Evolutionary conservation across 2,329 filamentous ascomycete genomes (phyloP), one percentile per base, ranked within the genome.

Genomic region (Arthrobotrys iridis): DNA sequence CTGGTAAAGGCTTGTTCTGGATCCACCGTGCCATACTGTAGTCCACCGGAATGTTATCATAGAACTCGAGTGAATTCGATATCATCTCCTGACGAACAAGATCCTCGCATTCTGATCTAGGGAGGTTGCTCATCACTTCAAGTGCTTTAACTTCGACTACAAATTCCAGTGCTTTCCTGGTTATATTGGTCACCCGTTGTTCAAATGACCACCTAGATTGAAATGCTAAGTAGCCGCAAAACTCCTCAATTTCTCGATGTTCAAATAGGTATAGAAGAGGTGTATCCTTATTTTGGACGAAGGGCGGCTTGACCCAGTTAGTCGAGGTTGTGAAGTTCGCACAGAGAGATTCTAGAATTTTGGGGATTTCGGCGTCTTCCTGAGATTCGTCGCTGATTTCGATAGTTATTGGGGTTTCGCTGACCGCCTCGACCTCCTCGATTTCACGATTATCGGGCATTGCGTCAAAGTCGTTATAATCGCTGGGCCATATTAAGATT

Each of bases 21-120:
- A 57, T 57, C 50, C 50, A 57, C n/a, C 50, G 18, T 22, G 50
- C 50, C 50, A 57, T 57, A 22, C 22, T 57, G n/a, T 35, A 57
- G 22, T 57, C 50, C n/a, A 33, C 30, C 1, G 50, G 50, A n/a
- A 7, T 35, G 8, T 33, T 35, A 33, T 35, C 13, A 6, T 6
- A 33, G n/a, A 15, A 28, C 8, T 40, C 35, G 4, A 40, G 15
- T n/a, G 35, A 8, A 2, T 4, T 4, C 4, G 10, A 13, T 13
- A 40, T 15, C 35, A 18, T 30, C 24, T 35, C 7, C n/a, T 18
- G 8, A 1, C 15, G 20, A 5, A 35, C 28, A 18, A 15, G 11
- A 3, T 35, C 28, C 50, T 57, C 50, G 15, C 50, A 57, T 11
- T 57, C 50, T 6, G 28, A 30, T 13, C 2, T 22, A 8, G 48